Conservation (phyloP, 768 basidiomycete species). For the Calocybe cyanea region DNA sequence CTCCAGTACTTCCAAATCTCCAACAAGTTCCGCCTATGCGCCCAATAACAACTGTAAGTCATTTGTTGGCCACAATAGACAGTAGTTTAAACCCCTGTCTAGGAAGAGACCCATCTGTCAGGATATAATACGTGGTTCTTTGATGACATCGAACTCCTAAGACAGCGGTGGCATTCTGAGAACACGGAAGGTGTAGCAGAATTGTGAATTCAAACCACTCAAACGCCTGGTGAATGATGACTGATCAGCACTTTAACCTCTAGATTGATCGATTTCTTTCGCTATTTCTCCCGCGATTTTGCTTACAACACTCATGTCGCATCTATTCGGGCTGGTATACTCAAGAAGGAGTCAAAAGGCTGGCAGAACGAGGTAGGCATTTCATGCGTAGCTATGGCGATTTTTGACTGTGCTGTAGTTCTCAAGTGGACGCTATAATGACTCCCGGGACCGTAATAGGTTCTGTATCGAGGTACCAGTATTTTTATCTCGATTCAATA, state of each 20-base stretch:
- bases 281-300: constrained; percentile 93
- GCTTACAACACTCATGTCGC: constrained; percentile 87
- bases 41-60: constrained; percentile 72
- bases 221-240: neutral
- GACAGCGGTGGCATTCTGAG: constrained; percentile 91
- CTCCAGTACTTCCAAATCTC: constrained; percentile 92
- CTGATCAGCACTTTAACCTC: neutral
- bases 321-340: constrained; percentile 82
- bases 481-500: neutral
- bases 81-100: constrained; percentile 13
- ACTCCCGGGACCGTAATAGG: constrained; percentile 85
- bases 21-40: constrained; percentile 92
- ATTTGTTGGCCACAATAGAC: neutral
- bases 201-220: constrained; percentile 51
- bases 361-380: constrained; percentile 85
- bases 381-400: constrained; percentile 2
- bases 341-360: constrained; percentile 90
- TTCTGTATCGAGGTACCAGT: constrained; percentile 89
- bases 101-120: constrained; percentile 80
- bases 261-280: constrained; percentile 96
- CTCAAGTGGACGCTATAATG: constrained; percentile 53
- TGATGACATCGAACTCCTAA: constrained; percentile 90
- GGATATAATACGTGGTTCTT: constrained; percentile 95
- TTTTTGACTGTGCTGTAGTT: constrained; percentile 29
- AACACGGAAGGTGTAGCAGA: constrained; percentile 93